Conservation (phyloP, 306 rosid species). For the Cucurbita pepo region DNA sequence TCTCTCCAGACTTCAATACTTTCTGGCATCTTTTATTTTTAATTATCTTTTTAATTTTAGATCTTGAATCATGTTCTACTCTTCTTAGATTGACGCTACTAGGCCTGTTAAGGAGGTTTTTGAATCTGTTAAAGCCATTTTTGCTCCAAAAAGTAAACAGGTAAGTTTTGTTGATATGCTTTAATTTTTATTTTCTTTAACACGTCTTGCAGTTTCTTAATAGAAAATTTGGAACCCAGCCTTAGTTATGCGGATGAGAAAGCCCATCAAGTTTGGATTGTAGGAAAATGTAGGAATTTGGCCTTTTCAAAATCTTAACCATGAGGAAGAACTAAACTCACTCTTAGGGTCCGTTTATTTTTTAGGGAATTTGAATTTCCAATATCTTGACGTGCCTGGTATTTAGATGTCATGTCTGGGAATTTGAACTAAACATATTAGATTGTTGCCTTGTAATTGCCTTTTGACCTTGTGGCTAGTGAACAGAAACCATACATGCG, state of each 20-base stretch:
- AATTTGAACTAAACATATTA: no score
- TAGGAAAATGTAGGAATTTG: background rate
- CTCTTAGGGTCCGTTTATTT: background rate
- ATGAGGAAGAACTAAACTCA: background rate
- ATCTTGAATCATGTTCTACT: background rate
- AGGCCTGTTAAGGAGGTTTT: slow-evolving; percentile 71
- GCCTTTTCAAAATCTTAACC: background rate
- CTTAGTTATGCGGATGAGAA: background rate
- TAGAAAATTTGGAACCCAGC: background rate
- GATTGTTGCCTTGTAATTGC: background rate
- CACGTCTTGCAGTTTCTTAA: background rate
- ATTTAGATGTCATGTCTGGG: background rate
- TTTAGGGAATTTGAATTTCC: background rate
- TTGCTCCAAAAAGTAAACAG: slow-evolving; percentile 68
- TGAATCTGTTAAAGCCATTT: slow-evolving; percentile 63
- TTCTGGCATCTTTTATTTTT: background rate
- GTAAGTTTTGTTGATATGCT: slow-evolving; percentile 33
- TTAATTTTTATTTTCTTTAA: background rate
- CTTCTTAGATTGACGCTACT: slow-evolving; percentile 63
- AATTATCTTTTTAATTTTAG: background rate
- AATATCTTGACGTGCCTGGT: background rate
- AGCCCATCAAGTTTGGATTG: background rate
- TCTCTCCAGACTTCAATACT: background rate
- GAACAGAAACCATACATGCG: background rate
- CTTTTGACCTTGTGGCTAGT: background rate